Base-by-base conservation (phyloP, 345 rosid species). In the Pelargonium nanum region DNA sequence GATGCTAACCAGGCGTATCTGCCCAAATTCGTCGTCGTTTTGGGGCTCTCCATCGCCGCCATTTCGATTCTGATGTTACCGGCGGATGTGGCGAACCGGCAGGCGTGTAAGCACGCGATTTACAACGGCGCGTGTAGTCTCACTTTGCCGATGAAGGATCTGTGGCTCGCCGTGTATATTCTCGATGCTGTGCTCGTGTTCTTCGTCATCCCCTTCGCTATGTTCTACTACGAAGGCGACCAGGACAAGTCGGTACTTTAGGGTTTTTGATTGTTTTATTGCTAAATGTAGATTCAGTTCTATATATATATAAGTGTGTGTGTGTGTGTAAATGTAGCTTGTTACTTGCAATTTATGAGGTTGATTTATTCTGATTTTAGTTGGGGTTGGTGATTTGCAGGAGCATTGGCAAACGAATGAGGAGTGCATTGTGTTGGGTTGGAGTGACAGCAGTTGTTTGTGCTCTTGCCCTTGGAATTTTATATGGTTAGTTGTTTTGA, bases 51-150 rank as follows among this genome's bases (percentile, higher is more conserved):
- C 64, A 32, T 94, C 53, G 87, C 99, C 26, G 79, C 78, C 71
- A 90, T 94, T 67, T 94, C 97, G 19, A 94, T 94, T 24, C 87
- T 94, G 59, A 94, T 94, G 97, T 74, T 94, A 24, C 99, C 99
- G 21, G 99, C 99, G 1, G 99, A 94, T 65, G 99, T 94, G 54
- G 99, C 99, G 0, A 94, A 94, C 71, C 90, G 99, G 76, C 97
- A 94, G 68, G 99, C 99, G 2, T 94, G 99, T 62, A 81, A 83
- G 34, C 87, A 82, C 74, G 85, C 99, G 55, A 79, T 94, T 12
- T 94, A 94, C 74, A 94, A 83, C 58, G 96, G 98, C 68, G 93
- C 98, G 4, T 92, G 98, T 60, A 83, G 77, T 57, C 92, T 92
- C 52, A 92, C 98, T 23, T 72, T 89, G 72, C 96, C 98, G 26